Conservation (phyloP, 176 grass and related monocot genomes). For the Eleusine indica region DNA sequence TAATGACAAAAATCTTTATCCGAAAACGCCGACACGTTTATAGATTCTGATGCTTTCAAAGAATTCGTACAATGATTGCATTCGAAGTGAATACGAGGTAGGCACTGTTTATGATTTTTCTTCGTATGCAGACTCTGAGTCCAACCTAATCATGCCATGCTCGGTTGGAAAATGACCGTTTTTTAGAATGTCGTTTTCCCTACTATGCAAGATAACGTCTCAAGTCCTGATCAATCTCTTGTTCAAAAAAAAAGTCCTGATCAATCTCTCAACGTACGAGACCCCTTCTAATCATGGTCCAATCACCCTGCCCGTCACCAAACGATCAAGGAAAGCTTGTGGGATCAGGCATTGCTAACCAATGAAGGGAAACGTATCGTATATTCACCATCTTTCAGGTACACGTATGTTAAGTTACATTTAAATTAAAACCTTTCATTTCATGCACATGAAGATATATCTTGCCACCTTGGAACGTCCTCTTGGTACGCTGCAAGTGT, state of each 20-base stretch:
- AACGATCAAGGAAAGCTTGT: background rate
- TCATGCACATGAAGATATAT: background rate
- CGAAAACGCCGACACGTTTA: background rate
- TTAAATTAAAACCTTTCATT: background rate
- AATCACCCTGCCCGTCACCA: slow-evolving; percentile 1
- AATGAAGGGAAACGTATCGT: background rate
- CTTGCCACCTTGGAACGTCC: background rate
- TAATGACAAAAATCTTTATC: background rate
- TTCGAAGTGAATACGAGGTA: background rate
- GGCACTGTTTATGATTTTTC: background rate
- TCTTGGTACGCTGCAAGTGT: background rate
- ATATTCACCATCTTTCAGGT: background rate
- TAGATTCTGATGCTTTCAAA: background rate
- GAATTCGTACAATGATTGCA: background rate
- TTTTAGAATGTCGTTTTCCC: background rate
- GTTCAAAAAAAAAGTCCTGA: background rate
- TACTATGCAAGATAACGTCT: background rate
- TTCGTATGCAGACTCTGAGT: background rate
- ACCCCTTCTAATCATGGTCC: slow-evolving; percentile 13
- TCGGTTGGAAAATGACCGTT: background rate
- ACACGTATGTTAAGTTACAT: too few species aligned
- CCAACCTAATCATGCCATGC: background rate
- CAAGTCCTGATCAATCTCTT: background rate
- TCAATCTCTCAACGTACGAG: background rate
- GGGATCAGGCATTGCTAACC: background rate